These are phyloP conservation scores for Stellera chamaejasme DNA, from an alignment of 345 rosid species.

Conservation along the genomic window DNA sequence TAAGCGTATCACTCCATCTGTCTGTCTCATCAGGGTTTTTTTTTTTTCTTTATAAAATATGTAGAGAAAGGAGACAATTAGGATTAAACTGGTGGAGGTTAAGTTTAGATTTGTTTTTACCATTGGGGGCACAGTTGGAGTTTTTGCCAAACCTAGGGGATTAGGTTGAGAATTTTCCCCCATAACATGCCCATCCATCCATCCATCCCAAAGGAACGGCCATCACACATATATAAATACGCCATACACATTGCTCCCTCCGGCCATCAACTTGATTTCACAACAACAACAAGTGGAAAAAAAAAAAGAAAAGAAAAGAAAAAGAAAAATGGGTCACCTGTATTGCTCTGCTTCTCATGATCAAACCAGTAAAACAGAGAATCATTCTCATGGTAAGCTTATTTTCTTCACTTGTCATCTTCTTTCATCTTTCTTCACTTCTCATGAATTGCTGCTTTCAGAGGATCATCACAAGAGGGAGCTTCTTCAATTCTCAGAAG, in stretches of 20 bases:
- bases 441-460: neutral
- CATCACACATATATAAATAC: no score
- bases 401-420: neutral
- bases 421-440: neutral
- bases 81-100: no score
- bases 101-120: no score
- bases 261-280: no score
- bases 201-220: neutral
- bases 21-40: no score
- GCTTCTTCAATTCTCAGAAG: constrained; percentile 28
- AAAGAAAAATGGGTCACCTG: constrained; percentile 18
- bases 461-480: constrained; percentile 12
- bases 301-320: neutral
- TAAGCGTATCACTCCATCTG: no score
- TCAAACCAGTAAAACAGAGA: constrained; percentile 10
- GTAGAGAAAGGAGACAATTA: no score
- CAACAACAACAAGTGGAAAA: no score
- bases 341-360: constrained; percentile 15
- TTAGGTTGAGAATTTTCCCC: neutral
- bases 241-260: no score
- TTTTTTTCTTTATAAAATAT: no score
- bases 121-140: neutral
- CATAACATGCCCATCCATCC: neutral
- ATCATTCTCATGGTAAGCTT: neutral
- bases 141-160: neutral